Percentiles rank a stretch among this genome's conserved stretches.
Conservation (phyloP, 306 rosid species). For the Potentilla sterilis region DNA sequence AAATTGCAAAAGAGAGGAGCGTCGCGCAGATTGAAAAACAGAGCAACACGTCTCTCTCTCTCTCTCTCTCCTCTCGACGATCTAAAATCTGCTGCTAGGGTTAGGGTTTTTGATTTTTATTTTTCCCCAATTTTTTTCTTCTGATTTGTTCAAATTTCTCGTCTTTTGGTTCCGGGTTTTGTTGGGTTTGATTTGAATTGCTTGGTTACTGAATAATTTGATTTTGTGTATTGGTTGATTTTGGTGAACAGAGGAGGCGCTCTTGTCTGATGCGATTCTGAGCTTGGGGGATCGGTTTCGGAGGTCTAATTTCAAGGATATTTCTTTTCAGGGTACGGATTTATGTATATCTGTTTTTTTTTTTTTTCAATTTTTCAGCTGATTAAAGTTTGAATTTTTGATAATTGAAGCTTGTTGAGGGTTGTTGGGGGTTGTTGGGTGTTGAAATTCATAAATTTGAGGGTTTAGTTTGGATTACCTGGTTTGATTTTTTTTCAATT, state of each 20-base stretch:
- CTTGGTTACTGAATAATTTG: constrained; percentile 8
- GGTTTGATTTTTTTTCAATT: background rate
- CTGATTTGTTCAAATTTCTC: background rate
- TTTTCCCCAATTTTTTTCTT: background rate
- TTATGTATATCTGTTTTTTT: background rate
- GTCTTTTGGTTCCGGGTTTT: constrained; percentile 3
- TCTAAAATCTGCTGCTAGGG: constrained; percentile 50
- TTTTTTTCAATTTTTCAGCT: background rate
- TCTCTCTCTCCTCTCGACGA: constrained; percentile 52
- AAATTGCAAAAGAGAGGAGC: constrained; percentile 32
- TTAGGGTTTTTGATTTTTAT: constrained; percentile 49
- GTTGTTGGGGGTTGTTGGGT: background rate
- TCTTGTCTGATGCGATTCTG: constrained; percentile 51
- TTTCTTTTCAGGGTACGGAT: constrained; percentile 39
- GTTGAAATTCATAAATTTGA: background rate
- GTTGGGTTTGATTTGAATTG: constrained; percentile 1
- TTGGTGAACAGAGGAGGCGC: constrained; percentile 22
- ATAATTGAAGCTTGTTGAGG: background rate
- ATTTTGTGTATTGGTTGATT: constrained; percentile 2
- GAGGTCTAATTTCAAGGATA: constrained; percentile 39
- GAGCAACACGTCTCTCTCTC: constrained; percentile 44
- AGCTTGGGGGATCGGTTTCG: constrained; percentile 44
- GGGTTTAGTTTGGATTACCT: background rate
- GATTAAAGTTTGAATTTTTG: background rate
- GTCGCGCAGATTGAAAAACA: constrained; percentile 18